phyloP scores from a whole-genome alignment of 768 basidiomycete species.

The Gymnopilus junonius region DNA sequence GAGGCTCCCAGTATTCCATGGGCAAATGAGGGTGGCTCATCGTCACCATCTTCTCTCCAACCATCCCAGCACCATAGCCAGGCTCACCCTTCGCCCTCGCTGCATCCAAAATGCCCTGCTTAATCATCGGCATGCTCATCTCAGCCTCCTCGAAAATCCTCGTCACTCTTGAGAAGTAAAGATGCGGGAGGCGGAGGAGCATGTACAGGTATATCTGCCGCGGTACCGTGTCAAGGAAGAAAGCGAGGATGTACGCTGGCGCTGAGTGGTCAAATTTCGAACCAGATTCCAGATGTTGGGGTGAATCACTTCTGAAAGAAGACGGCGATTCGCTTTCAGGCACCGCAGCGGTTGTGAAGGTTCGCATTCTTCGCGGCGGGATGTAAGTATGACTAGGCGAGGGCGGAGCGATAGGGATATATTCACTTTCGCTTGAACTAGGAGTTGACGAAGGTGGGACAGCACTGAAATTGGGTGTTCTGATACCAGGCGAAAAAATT shows the following conservation, averaged over 20 bases:
- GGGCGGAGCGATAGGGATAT: background rate
- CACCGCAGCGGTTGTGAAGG: background rate
- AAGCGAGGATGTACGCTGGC: background rate
- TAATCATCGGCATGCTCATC: slow-evolving; percentile 60
- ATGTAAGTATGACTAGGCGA: background rate
- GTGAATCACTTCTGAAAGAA: background rate
- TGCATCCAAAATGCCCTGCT: slow-evolving; percentile 38
- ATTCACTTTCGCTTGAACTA: background rate
- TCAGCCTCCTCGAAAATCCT: slow-evolving; percentile 67
- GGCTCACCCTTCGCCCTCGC: slow-evolving; percentile 7
- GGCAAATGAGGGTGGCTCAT: background rate
- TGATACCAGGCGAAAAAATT: no score
- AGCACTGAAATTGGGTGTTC: no score
- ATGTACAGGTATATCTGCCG: slow-evolving; percentile 32
- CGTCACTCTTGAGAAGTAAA: slow-evolving; percentile 72
- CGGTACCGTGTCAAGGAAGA: slow-evolving; percentile 18
- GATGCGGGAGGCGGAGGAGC: slow-evolving; percentile 61
- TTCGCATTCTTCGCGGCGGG: no score
- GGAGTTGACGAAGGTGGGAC: no score
- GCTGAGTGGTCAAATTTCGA: background rate
- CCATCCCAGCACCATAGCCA: background rate
- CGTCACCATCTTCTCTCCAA: background rate
- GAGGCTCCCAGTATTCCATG: background rate
- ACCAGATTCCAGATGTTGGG: background rate
- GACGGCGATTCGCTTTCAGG: background rate